phyloP scores from a whole-genome alignment of 805 yeast genomes.

The Lipomyces yamadae region DNA sequence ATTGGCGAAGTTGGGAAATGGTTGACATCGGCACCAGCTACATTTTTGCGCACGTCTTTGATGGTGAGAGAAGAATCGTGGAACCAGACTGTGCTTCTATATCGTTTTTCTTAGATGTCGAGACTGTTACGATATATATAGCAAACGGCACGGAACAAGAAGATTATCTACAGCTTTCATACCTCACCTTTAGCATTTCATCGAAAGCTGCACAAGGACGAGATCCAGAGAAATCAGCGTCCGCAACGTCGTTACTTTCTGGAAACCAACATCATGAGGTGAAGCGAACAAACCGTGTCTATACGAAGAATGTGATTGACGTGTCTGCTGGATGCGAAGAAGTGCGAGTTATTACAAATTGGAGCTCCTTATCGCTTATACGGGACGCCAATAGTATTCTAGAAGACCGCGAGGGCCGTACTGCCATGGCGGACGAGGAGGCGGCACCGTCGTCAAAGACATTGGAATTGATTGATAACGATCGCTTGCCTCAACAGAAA shows the following conservation, averaged over 20 bases:
- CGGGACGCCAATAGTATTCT: slow-evolving; percentile 16
- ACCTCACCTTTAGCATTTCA: slow-evolving; percentile 40
- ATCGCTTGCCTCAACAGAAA: not conserved
- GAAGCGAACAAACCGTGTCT: slow-evolving; percentile 3
- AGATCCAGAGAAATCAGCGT: not conserved
- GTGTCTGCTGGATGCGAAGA: slow-evolving; percentile 28
- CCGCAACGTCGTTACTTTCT: not conserved
- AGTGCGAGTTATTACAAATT: slow-evolving; percentile 20
- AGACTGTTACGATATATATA: slow-evolving; percentile 43
- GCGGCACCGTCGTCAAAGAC: not conserved
- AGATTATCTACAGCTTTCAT: slow-evolving; percentile 45
- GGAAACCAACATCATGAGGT: not conserved
- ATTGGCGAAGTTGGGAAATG: slow-evolving; percentile 95
- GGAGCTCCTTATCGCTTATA: slow-evolving; percentile 20
- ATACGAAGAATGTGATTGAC: not conserved
- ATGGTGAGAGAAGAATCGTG: slow-evolving; percentile 36
- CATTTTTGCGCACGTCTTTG: slow-evolving; percentile 59
- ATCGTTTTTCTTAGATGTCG: slow-evolving; percentile 44
- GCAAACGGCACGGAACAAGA: slow-evolving; percentile 45
- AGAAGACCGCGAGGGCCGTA: not conserved
- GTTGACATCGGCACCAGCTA: slow-evolving; percentile 62
- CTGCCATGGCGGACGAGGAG: not conserved
- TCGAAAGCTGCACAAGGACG: not conserved
- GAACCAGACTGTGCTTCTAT: slow-evolving; percentile 17
- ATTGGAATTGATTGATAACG: not conserved